Evolutionary conservation across 768 basidiomycete species (phyloP).

Genomic region (Pleurotus tuber-regium): DNA sequence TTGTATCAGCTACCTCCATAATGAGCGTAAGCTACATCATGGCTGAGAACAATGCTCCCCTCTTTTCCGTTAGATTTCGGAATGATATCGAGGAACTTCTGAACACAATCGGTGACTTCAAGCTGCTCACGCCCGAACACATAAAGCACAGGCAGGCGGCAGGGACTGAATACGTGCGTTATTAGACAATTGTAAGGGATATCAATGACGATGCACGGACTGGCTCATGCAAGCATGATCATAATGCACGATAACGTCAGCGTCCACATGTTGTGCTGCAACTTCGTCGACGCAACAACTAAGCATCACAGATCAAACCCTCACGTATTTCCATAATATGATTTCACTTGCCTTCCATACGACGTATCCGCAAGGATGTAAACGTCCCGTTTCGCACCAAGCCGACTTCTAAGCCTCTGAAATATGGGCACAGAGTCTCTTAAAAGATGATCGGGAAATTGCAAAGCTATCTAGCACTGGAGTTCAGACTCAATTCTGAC

Average conservation of each 20-base stretch:
- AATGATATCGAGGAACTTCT: conserved; percentile 26
- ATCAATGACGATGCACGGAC: conserved; percentile 42
- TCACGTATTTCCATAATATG: not conserved
- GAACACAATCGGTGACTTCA: conserved; percentile 51
- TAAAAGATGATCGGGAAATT: conserved; percentile 94
- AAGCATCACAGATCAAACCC: conserved; percentile 7
- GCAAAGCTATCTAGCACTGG: conserved; percentile 71
- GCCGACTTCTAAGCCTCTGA: conserved; percentile 49
- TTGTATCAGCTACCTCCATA: conserved; percentile 43
- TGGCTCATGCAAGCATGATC: conserved; percentile 95
- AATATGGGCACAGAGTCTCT: conserved; percentile 85
- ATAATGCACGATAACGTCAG: conserved; percentile 91
- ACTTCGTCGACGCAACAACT: conserved; percentile 98
- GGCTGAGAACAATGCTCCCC: conserved; percentile 48
- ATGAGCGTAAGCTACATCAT: conserved; percentile 80
- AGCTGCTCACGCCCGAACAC: conserved; percentile 79
- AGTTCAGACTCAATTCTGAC: not conserved
- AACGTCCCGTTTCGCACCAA: conserved; percentile 49
- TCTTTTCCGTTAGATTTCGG: not conserved
- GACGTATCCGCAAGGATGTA: conserved; percentile 98
- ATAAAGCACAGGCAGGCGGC: conserved; percentile 85
- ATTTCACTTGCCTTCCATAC: conserved; percentile 76
- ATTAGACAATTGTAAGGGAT: not conserved
- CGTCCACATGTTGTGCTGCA: conserved; percentile 90
- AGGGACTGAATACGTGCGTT: conserved; percentile 52